These are phyloP conservation scores for Bretschneidera sinensis DNA, from an alignment of 345 rosid species.

Conservation along the genomic window DNA sequence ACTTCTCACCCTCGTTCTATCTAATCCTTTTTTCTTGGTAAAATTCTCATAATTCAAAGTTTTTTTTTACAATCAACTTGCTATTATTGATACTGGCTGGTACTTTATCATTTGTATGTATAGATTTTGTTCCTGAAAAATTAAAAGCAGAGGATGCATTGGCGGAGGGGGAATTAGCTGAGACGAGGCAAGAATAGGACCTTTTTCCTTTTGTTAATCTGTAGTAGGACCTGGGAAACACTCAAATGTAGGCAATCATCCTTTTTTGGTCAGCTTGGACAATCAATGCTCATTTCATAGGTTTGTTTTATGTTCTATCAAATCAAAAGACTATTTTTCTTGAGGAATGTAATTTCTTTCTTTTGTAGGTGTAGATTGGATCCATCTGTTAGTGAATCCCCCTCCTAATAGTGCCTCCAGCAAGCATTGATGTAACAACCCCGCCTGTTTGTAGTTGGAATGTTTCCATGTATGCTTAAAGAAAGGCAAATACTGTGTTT, in stretches of 20 bases:
- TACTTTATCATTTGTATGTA: constrained; percentile 5
- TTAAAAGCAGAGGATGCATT: constrained; percentile 58
- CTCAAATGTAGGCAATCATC: background rate
- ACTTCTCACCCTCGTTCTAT: constrained; percentile 6
- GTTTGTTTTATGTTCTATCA: background rate
- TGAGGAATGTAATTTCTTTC: constrained; percentile 1
- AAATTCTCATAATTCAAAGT: background rate
- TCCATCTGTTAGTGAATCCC: background rate
- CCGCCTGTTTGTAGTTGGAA: background rate
- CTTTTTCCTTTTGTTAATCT: background rate
- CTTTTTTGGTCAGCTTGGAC: background rate
- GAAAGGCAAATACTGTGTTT: too few relatives aligned
- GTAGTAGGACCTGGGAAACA: background rate
- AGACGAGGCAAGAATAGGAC: constrained; percentile 30
- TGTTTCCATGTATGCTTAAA: background rate
- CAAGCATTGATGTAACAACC: too few relatives aligned
- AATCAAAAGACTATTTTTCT: background rate
- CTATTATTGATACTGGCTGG: background rate
- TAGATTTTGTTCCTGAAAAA: constrained; percentile 80
- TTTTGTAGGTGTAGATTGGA: constrained; percentile 6
- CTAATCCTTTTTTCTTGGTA: background rate
- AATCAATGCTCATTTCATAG: background rate
- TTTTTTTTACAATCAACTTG: too few relatives aligned
- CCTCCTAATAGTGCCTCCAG: too few relatives aligned
- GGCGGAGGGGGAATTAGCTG: constrained; percentile 31